These are phyloP conservation scores for Staphylotrichum tortipilum DNA, from an alignment of 495 filamentous ascomycete species.

Conservation along the genomic window DNA sequence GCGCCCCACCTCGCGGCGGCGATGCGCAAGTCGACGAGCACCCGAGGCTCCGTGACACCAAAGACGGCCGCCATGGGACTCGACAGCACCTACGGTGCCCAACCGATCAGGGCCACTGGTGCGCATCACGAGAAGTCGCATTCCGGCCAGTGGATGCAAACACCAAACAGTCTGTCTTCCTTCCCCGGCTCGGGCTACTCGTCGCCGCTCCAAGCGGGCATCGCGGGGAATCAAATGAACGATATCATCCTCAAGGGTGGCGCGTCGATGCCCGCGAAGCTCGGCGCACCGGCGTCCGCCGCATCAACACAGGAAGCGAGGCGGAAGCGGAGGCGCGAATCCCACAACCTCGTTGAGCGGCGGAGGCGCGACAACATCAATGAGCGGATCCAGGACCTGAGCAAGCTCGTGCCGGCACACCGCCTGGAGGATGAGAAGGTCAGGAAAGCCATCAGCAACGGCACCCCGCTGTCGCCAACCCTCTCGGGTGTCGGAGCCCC, in stretches of 20 bases:
- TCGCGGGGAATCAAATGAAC: constrained; percentile 40
- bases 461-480: constrained; percentile 74
- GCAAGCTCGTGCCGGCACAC: constrained; percentile 84
- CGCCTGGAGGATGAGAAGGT: constrained; percentile 95
- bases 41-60: constrained; percentile 69
- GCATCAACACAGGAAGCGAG: constrained; percentile 82
- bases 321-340: constrained; percentile 78
- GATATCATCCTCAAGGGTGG: constrained; percentile 47
- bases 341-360: constrained; percentile 93
- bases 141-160: constrained; percentile 69
- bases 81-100: constrained; percentile 50
- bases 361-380: constrained; percentile 97
- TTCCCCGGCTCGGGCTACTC: constrained; percentile 76
- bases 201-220: constrained; percentile 49
- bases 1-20: constrained; percentile 39
- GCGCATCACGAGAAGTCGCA: constrained; percentile 72
- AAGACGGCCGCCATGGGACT: constrained; percentile 49
- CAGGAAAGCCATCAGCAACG: constrained; percentile 85
- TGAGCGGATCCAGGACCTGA: constrained; percentile 92
- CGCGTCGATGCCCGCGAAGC: constrained; percentile 47
- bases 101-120: constrained; percentile 60
- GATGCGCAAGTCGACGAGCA: constrained; percentile 61
- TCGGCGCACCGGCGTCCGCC: constrained; percentile 37
- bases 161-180: constrained; percentile 67
- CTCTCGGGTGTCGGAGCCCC: constrained; percentile 52